Evolutionary conservation across 192 early-diverging fungal species (phyloP), one percentile per base, ranked within the genome.

Genomic region (Backusella morwellensis): DNA sequence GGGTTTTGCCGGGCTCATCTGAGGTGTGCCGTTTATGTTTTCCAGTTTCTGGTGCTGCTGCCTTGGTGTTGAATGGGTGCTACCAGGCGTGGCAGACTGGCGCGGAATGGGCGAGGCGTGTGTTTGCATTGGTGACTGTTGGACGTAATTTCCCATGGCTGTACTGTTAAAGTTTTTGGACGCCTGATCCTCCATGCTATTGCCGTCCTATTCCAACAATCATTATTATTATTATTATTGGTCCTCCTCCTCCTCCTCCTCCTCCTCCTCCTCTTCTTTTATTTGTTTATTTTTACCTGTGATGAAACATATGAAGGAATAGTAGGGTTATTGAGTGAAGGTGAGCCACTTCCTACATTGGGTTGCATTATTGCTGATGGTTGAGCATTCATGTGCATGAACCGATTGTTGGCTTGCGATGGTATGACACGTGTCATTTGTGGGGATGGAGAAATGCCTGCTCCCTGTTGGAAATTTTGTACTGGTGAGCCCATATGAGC

Each of bases 171-270:
- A 75, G 19, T 11, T 35, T 40, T 75, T 75, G 9, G 84, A 77
- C 11, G 78, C 77, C 14, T 81, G 84, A 29, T 82, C 81, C 34
- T 81, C 84, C 81, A 85, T 76, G 11, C 38, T 40, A 75, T 77
- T 81, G 3, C 77, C 80, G 17, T 82, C 77, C 7, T 75, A 70
- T 44, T 77, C 78, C 32, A 32, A 32, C 2, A 32, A 1, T 76
- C 70, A 23, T 80, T 21, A 66, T 59, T 42, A 40, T 42, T 17
- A 23, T 41, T 9, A 66, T 29, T 23, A 23, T 56, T 32, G 32
- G 32, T 32, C 6, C 6, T 21, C 8, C n/a, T 26, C n/a, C 0
- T 32, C 6, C 1, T 21, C 1, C 7, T 26, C n/a, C 1, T 21
- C 14, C 0, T 32, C 6, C 1, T 21, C 1, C 7, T 26, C n/a